Evolutionary conservation across 257 asterid genomes (phyloP).

Genomic region (Osmanthus fragrans): DNA sequence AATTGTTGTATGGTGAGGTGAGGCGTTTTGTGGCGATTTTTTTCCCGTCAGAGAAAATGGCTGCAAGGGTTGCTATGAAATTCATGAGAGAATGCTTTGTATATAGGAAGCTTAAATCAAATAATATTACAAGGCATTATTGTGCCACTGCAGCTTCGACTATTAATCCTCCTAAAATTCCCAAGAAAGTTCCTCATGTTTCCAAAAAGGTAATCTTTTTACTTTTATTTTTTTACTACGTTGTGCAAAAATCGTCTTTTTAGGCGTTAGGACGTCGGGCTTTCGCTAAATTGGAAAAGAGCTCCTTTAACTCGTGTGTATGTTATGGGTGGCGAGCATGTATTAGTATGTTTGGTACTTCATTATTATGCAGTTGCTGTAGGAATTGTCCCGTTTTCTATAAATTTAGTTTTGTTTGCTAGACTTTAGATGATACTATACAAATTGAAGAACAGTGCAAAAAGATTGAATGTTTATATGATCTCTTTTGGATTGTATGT

Average conservation of each 20-base stretch:
- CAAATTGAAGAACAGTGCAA: background rate
- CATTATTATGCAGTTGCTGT: background rate
- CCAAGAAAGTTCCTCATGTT: slow-evolving; percentile 30
- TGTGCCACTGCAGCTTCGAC: background rate
- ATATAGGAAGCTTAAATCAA: background rate
- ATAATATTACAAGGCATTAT: background rate
- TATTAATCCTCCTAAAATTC: background rate
- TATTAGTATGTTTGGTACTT: background rate
- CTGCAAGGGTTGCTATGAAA: slow-evolving; percentile 1
- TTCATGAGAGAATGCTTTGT: background rate
- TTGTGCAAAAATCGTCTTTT: background rate
- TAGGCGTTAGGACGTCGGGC: background rate
- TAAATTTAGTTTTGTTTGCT: background rate
- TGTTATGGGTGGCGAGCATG: background rate
- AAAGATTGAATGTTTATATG: background rate
- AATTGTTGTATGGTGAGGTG: background rate
- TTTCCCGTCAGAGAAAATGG: background rate
- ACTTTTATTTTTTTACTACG: background rate
- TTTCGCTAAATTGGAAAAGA: background rate
- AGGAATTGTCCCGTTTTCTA: background rate
- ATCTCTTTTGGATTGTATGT: background rate
- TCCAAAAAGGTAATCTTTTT: slow-evolving; percentile 34
- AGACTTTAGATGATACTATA: background rate
- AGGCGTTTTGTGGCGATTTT: background rate
- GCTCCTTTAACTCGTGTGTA: background rate